Conservation (phyloP, 2,329 filamentous ascomycete species). For the Pyrenophora tritici-repentis region DNA sequence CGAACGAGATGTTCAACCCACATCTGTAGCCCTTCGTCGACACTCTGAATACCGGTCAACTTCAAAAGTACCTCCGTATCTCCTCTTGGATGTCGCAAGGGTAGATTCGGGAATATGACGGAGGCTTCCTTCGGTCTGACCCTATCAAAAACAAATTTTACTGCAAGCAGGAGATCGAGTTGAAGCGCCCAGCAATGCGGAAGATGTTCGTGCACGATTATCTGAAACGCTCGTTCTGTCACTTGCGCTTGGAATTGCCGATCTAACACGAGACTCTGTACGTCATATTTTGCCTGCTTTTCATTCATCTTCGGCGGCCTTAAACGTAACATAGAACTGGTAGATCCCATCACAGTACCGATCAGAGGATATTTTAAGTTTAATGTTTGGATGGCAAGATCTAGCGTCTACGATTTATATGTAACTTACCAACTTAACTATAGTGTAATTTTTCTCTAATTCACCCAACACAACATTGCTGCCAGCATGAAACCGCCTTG, state of each 20-base stretch:
- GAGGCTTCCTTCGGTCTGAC: conserved; percentile 1
- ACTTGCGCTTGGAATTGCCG: conserved; percentile 4
- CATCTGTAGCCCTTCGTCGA: conserved; percentile 1
- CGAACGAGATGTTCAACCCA: conserved; percentile 4
- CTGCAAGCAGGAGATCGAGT: conserved; percentile 1
- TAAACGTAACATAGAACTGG: no score
- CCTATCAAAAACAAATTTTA: conserved; percentile 6
- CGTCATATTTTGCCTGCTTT: not conserved
- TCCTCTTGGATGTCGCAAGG: not conserved
- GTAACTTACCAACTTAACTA: no score
- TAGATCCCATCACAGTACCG: no score
- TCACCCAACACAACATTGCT: no score
- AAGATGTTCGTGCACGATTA: conserved; percentile 2
- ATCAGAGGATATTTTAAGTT: no score
- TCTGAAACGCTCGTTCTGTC: not conserved
- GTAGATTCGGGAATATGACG: conserved; percentile 8
- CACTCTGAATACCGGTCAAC: conserved; percentile 2
- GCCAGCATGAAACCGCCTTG: no score
- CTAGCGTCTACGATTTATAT: no score
- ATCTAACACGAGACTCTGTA: not conserved
- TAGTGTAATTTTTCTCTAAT: no score
- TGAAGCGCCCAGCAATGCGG: conserved; percentile 1
- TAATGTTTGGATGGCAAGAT: no score
- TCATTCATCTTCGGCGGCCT: not conserved
- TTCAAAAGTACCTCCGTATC: conserved; percentile 1